Conservation (phyloP, 2,329 filamentous ascomycete species). For the Zarea fungicola region DNA sequence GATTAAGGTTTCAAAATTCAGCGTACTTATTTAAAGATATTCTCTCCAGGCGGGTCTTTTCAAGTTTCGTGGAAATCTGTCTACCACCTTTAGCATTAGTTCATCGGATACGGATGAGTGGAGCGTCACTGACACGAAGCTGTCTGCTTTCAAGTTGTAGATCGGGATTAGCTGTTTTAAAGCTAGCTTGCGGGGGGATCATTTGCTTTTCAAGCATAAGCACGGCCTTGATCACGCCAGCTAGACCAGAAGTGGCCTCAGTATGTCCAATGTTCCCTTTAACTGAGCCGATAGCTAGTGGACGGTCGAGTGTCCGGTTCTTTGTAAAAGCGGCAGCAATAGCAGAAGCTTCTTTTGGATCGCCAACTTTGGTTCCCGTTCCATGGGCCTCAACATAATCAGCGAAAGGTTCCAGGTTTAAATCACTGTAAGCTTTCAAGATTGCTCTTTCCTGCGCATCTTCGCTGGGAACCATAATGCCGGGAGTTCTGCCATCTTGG, state of each 20-base stretch:
- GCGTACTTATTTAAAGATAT: too few relatives aligned
- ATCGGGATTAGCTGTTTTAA: too few relatives aligned
- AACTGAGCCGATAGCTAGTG: conserved; percentile 29
- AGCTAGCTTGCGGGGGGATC: too few relatives aligned
- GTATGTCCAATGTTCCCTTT: conserved; percentile 36
- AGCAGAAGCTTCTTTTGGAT: conserved; percentile 36
- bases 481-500: conserved; percentile 36
- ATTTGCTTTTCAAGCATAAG: conserved; percentile 26
- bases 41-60: too few relatives aligned
- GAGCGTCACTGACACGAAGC: too few relatives aligned
- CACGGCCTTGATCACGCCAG: conserved; percentile 26
- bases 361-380: conserved; percentile 39
- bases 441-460: conserved; percentile 26
- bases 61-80: too few relatives aligned
- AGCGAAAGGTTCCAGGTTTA: conserved; percentile 18
- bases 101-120: too few relatives aligned
- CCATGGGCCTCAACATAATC: conserved; percentile 37
- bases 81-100: too few relatives aligned
- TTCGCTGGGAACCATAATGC: conserved; percentile 38
- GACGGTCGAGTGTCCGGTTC: conserved; percentile 27
- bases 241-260: conserved; percentile 30
- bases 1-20: too few relatives aligned
- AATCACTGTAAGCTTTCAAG: conserved; percentile 20
- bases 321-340: too few relatives aligned
- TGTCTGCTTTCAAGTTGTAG: too few relatives aligned